Conservation (phyloP, 306 rosid genomes). For the Glycine latifolia region DNA sequence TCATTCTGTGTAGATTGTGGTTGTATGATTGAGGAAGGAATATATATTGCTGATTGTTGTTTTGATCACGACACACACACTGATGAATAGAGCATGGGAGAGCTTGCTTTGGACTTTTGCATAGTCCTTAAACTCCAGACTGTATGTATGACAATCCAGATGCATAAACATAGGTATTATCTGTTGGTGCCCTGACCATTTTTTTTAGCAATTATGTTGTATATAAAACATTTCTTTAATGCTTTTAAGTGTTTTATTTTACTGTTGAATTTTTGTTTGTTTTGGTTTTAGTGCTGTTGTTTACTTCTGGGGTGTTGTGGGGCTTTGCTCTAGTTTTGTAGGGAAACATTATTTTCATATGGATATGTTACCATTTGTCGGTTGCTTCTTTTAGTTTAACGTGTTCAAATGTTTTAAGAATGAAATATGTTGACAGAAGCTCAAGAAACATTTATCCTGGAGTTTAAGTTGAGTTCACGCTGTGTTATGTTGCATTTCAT, state of each 20-base stretch:
- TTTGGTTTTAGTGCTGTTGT: constrained; percentile 18
- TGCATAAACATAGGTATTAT: neutral
- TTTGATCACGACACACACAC: constrained; percentile 1
- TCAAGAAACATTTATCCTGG: constrained; percentile 7
- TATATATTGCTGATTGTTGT: neutral
- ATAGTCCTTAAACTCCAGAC: constrained; percentile 1
- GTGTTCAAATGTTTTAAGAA: neutral
- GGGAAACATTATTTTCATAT: neutral
- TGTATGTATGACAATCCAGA: neutral
- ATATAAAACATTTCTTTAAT: neutral
- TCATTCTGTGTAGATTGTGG: constrained; percentile 21
- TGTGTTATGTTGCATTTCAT: constrained; percentile 4
- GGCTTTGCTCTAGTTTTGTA: neutral
- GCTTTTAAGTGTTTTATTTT: neutral
- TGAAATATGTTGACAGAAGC: constrained; percentile 5
- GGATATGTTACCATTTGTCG: too few species aligned
- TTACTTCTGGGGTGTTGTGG: constrained; percentile 3
- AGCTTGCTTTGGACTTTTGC: constrained; percentile 23
- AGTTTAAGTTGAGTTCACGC: constrained; percentile 17
- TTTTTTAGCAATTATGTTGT: neutral
- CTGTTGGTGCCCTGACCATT: neutral
- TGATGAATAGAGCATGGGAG: neutral
- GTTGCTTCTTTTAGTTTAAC: constrained; percentile 5
- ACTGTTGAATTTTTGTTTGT: neutral
- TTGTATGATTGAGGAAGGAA: neutral